phyloP scores from a whole-genome alignment of 257 asterid species.

The Plectranthus barbatus region DNA sequence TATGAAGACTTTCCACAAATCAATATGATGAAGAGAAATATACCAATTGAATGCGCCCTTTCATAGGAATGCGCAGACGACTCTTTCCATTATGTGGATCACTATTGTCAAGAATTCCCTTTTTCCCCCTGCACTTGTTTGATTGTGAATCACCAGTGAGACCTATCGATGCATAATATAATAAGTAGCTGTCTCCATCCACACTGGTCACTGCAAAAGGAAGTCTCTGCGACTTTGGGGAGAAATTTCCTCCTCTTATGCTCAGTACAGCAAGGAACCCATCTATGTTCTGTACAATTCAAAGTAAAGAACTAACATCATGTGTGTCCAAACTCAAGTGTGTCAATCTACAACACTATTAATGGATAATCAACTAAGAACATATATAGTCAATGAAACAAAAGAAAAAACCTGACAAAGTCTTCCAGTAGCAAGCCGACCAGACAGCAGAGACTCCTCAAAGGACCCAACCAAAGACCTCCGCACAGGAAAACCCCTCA shows the following conservation, averaged over 20 bases:
- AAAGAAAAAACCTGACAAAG: slow-evolving; percentile 45
- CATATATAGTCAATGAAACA: slow-evolving; percentile 6
- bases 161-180: slow-evolving; percentile 63
- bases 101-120: slow-evolving; percentile 21
- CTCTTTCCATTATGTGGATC: slow-evolving; percentile 32
- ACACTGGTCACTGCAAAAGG: slow-evolving; percentile 72
- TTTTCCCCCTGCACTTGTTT: slow-evolving; percentile 25
- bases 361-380: neutral
- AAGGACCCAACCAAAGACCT: slow-evolving; percentile 81
- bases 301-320: slow-evolving; percentile 14
- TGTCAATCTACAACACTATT: neutral
- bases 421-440: slow-evolving; percentile 58
- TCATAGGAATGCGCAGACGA: slow-evolving; percentile 65
- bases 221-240: slow-evolving; percentile 70
- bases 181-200: slow-evolving; percentile 59
- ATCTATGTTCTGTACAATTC: slow-evolving; percentile 45
- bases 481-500: slow-evolving; percentile 53
- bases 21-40: slow-evolving; percentile 10
- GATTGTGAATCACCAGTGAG: slow-evolving; percentile 41
- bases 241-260: slow-evolving; percentile 60
- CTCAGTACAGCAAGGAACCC: slow-evolving; percentile 80
- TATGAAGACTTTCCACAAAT: neutral
- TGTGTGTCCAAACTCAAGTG: neutral
- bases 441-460: slow-evolving; percentile 85
- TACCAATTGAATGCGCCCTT: slow-evolving; percentile 82